A percentile compares a stretch with the other conserved stretches of the same genome.
Evolutionary conservation across 75 land plant genomes (phyloP).

Genomic region (Cunninghamia lanceolata): DNA sequence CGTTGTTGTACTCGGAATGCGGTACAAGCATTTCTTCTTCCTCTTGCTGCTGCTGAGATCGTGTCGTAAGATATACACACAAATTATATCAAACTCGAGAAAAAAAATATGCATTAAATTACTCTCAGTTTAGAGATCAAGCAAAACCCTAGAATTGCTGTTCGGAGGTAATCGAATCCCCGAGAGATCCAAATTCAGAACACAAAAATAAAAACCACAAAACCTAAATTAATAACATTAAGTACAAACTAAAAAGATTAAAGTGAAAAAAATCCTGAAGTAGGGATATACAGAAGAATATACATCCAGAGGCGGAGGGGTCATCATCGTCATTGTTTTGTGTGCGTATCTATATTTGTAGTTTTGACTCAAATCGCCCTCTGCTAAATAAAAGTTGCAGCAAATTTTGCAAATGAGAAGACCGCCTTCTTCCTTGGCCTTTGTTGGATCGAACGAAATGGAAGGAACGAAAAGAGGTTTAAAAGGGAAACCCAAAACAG

Average conservation of each 20-base stretch:
- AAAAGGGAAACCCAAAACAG: not conserved
- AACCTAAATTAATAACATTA: not conserved
- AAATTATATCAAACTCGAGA: not conserved
- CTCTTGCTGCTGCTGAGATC: conserved; percentile 67
- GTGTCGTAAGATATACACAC: not conserved
- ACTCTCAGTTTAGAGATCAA: not conserved
- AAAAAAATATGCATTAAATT: not conserved
- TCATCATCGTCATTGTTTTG: conserved; percentile 49
- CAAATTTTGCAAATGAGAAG: not conserved
- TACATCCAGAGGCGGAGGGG: conserved; percentile 57
- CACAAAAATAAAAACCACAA: not conserved
- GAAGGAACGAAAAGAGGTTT: not conserved
- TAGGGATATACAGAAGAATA: conserved; percentile 3
- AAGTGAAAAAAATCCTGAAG: not conserved
- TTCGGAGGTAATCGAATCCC: not conserved
- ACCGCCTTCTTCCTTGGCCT: not conserved
- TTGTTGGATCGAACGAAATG: not conserved
- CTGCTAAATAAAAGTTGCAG: not conserved
- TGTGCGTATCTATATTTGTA: not conserved
- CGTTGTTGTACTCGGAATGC: conserved; percentile 58
- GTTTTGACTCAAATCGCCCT: not conserved
- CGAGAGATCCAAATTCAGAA: not conserved
- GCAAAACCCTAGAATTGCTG: conserved; percentile 7
- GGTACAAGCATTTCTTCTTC: conserved; percentile 98
- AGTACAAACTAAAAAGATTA: not conserved